phyloP scores from a whole-genome alignment of 2,329 filamentous ascomycete genomes.

The Cercospora sp. region DNA sequence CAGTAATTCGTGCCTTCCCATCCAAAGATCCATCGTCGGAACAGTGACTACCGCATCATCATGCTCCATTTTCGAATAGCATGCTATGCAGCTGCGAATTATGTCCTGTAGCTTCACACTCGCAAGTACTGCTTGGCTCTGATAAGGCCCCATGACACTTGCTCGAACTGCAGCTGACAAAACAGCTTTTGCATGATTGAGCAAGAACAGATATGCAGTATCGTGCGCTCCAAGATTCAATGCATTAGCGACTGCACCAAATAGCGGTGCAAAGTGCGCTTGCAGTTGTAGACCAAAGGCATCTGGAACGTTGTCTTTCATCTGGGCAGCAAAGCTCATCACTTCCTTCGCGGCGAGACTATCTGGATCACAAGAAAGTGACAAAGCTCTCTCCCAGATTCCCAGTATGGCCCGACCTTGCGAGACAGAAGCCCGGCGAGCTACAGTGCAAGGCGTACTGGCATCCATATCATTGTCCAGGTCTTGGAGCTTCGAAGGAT shows the following conservation, averaged over 20 bases:
- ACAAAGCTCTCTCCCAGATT: slow-evolving; percentile 63
- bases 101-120: slow-evolving; percentile 57
- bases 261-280: slow-evolving; percentile 70
- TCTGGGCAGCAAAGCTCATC: slow-evolving; percentile 24
- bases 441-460: slow-evolving; percentile 74
- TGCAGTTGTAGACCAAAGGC: slow-evolving; percentile 30
- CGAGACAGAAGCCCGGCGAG: slow-evolving; percentile 69
- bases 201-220: slow-evolving; percentile 71
- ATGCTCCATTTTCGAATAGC: slow-evolving; percentile 53
- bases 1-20: slow-evolving; percentile 77
- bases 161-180: slow-evolving; percentile 75
- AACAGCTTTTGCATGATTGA: slow-evolving; percentile 74
- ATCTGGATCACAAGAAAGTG: slow-evolving; percentile 10
- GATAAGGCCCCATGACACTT: slow-evolving; percentile 76
- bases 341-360: slow-evolving; percentile 18
- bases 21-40: slow-evolving; percentile 78
- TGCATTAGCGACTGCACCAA: slow-evolving; percentile 65
- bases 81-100: slow-evolving; percentile 59
- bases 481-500: slow-evolving; percentile 52
- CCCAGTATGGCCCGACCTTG: slow-evolving; percentile 73
- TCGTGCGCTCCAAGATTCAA: slow-evolving; percentile 62
- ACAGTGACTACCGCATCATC: slow-evolving; percentile 73
- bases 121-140: slow-evolving; percentile 72
- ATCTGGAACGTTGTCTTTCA: slow-evolving; percentile 27
- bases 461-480: slow-evolving; percentile 79